These are phyloP conservation scores for Yamadazyma jaroonii DNA, from an alignment of 1,139 yeast genomes.

Conservation along the genomic window DNA sequence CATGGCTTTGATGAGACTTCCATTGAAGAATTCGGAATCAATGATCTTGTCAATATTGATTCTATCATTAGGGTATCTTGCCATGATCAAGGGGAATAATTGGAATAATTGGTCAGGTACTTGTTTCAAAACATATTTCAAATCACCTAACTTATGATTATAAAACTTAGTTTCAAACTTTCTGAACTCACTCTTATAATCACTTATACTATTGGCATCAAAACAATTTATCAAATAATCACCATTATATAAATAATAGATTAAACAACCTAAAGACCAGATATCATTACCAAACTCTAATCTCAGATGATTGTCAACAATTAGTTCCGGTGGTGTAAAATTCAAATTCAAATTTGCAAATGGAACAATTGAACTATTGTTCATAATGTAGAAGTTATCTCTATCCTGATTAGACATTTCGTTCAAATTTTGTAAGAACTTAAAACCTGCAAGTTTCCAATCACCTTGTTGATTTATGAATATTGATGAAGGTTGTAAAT, in stretches of 20 bases:
- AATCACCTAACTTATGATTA: conserved; percentile 44
- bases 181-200: conserved; percentile 47
- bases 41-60: conserved; percentile 50
- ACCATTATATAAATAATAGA: conserved; percentile 62
- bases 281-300: conserved; percentile 72
- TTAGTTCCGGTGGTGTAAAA: conserved; percentile 47
- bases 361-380: conserved; percentile 74
- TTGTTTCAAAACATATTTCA: conserved; percentile 44
- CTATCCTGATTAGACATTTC: conserved; percentile 47
- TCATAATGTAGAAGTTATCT: conserved; percentile 57
- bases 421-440: conserved; percentile 56
- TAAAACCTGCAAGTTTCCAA: conserved; percentile 86
- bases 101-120: conserved; percentile 35
- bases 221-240: conserved; percentile 47
- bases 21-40: conserved; percentile 63
- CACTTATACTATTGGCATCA: conserved; percentile 45
- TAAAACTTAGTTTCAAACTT: conserved; percentile 40
- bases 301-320: conserved; percentile 28
- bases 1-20: conserved; percentile 78
- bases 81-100: conserved; percentile 33
- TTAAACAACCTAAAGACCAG: conserved; percentile 79
- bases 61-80: conserved; percentile 45
- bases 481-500: conserved; percentile 75
- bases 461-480: conserved; percentile 83
- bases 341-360: conserved; percentile 71